Percentiles rank a stretch among this genome's conserved stretches.
phyloP scores from a whole-genome alignment of 2,329 filamentous ascomycete species.

The Colletotrichum noveboracense region DNA sequence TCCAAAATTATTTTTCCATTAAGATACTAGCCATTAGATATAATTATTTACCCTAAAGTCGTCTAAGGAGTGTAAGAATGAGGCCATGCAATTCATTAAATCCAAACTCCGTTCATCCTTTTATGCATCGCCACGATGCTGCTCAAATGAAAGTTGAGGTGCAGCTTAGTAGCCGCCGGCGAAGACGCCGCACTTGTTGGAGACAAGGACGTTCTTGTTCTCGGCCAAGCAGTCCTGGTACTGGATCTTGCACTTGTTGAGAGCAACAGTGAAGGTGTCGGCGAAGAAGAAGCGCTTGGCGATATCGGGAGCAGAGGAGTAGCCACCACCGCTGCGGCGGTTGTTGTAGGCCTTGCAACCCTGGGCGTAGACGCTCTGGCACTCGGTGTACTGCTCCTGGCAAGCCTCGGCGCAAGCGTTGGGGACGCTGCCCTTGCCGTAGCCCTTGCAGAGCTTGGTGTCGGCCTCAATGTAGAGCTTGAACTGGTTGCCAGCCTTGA shows the following conservation, averaged over 20 bases:
- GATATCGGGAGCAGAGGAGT: constrained; percentile 11
- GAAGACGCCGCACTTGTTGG: constrained; percentile 45
- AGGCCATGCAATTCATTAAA: not conserved
- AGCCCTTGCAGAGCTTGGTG: constrained; percentile 48
- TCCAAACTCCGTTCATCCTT: not conserved
- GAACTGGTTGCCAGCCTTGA: constrained; percentile 45
- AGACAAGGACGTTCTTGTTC: constrained; percentile 44
- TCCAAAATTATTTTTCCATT: not conserved
- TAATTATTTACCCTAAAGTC: not conserved
- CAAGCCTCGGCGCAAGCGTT: constrained; percentile 58
- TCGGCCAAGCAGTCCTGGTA: constrained; percentile 51
- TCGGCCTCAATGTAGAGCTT: constrained; percentile 56
- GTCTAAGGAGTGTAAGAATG: constrained; percentile 1
- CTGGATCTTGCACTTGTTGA: constrained; percentile 52
- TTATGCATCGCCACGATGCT: not conserved
- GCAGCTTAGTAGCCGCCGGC: constrained; percentile 25
- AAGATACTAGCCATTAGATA: constrained; percentile 8
- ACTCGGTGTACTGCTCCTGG: constrained; percentile 56
- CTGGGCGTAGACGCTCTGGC: constrained; percentile 52
- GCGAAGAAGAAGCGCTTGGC: constrained; percentile 27
- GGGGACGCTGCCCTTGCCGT: constrained; percentile 38
- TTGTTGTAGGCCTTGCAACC: constrained; percentile 43
- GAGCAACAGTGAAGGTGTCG: constrained; percentile 33
- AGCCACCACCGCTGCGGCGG: constrained; percentile 14
- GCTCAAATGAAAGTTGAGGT: not conserved